Evolutionary conservation across 257 asterid genomes (phyloP), one percentile per base, ranked within the genome.

Genomic region (Solanum peruvianum): DNA sequence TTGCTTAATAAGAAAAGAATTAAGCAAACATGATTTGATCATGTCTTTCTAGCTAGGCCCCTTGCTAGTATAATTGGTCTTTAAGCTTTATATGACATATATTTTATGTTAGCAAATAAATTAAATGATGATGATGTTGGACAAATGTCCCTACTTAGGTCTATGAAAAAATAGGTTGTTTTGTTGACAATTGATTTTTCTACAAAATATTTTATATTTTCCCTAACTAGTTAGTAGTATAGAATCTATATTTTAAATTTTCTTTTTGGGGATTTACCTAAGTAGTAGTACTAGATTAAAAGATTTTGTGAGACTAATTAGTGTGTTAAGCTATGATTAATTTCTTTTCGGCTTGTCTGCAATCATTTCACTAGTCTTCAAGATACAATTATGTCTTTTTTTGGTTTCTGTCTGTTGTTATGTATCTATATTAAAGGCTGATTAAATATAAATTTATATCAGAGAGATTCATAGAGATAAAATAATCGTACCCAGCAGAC

Each of bases 41-140:
- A 56, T 91, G 88, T 56, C 87, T 33, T 88, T 71, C 39, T 83
- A 86, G 77, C 45, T 78, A 86, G 82, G 87, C 81, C 80, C 45
- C 73, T 42, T 64, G 41, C 37, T 62, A 87, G 81, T 88, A 64
- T 64, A 58, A 86, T 18, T 1, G 33, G 56, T 39, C 62, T 5
- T 18, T 76, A 62, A 45, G 60, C 84, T 80, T 47, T 85, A 88
- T 60, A 87, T 87, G 77, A 67, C 90, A 91, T 86, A 91, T 85
- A 67, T 86, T 89, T 27, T 73, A 73, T 20, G 87, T 89, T 88
- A 88, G 90, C 25, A n/a, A 42, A 49, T 62, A 72, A 88, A 90
- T 92, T 73, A 72, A 88, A 91, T 92, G 83, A 91, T 92, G 90
- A 1, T 91, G 93, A 86, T 88, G 84, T 37, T 47, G 25, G 44